A percentile compares a stretch with the other conserved stretches of the same genome.
These are phyloP conservation scores for Backusella australiensis DNA, from an alignment of 192 early-diverging fungal genomes.

Conservation along the genomic window DNA sequence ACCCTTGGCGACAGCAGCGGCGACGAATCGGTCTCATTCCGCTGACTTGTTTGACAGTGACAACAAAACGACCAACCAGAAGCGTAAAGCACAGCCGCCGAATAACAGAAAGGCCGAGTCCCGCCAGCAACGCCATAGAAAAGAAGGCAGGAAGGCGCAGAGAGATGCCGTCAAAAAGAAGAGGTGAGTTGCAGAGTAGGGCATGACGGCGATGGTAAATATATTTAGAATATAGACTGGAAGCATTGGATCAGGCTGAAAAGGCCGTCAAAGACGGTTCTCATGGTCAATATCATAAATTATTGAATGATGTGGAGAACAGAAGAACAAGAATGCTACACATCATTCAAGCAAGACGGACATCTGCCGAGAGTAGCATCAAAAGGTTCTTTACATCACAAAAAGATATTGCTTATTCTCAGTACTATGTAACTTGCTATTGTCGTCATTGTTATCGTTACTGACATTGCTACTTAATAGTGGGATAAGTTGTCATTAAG, in stretches of 20 bases:
- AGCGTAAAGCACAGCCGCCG: background rate
- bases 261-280: constrained; percentile 21
- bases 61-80: constrained; percentile 8
- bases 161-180: constrained; percentile 12
- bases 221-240: background rate
- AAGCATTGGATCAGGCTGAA: constrained; percentile 21
- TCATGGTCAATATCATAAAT: constrained; percentile 28
- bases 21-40: constrained; percentile 11
- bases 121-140: background rate
- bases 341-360: constrained; percentile 17
- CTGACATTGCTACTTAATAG: constrained; percentile 7
- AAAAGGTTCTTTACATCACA: constrained; percentile 20
- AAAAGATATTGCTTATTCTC: constrained; percentile 25
- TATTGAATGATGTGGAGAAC: constrained; percentile 22
- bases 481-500: constrained; percentile 29
- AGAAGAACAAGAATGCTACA: constrained; percentile 22
- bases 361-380: constrained; percentile 16
- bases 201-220: background rate
- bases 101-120: background rate
- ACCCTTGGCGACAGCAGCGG: background rate
- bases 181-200: background rate
- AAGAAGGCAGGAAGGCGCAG: constrained; percentile 23
- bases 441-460: background rate
- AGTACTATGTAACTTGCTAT: constrained; percentile 24
- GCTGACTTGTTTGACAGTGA: background rate